phyloP scores from a whole-genome alignment of 768 basidiomycete genomes.

The Psilocybe cubensis region DNA sequence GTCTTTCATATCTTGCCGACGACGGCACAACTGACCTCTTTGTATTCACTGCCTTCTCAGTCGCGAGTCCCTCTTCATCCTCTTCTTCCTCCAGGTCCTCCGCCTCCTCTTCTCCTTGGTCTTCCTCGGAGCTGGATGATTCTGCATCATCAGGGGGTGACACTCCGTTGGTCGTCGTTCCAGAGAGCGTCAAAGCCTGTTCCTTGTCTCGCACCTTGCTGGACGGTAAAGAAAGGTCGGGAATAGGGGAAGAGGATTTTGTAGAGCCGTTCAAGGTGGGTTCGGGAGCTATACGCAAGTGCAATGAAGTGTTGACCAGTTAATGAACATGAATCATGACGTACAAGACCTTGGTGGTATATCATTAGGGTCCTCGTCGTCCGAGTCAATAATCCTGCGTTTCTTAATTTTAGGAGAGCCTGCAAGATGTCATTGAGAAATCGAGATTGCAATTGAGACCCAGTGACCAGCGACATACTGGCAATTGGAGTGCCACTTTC shows the following conservation, averaged over 20 bases:
- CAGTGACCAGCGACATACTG: slow-evolving; percentile 12
- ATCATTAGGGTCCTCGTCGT: slow-evolving; percentile 45
- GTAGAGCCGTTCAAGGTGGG: neutral
- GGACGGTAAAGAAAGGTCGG: neutral
- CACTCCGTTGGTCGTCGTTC: slow-evolving; percentile 17
- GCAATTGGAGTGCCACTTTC: slow-evolving; percentile 13
- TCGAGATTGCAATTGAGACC: neutral
- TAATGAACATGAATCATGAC: neutral
- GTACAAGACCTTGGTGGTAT: slow-evolving; percentile 3
- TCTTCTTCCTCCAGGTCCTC: slow-evolving; percentile 34
- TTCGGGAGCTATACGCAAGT: neutral
- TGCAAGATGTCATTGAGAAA: slow-evolving; percentile 11
- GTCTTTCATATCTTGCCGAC: neutral
- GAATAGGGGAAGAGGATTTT: neutral
- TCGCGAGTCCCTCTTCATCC: slow-evolving; percentile 28
- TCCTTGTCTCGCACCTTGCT: slow-evolving; percentile 16
- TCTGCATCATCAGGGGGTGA: slow-evolving; percentile 23
- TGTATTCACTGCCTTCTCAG: slow-evolving; percentile 48
- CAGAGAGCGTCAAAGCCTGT: slow-evolving; percentile 11
- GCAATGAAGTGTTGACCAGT: neutral
- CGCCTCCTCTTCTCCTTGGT: slow-evolving; percentile 30
- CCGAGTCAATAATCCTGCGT: slow-evolving; percentile 56
- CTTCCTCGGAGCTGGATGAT: slow-evolving; percentile 26
- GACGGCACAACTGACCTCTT: slow-evolving; percentile 54
- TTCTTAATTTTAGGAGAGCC: slow-evolving; percentile 48